Percentiles rank a stretch among this genome's conserved stretches.
Evolutionary conservation across 371 early-diverging fungal species (phyloP).

Genomic region (Lichtheimia corymbifera): DNA sequence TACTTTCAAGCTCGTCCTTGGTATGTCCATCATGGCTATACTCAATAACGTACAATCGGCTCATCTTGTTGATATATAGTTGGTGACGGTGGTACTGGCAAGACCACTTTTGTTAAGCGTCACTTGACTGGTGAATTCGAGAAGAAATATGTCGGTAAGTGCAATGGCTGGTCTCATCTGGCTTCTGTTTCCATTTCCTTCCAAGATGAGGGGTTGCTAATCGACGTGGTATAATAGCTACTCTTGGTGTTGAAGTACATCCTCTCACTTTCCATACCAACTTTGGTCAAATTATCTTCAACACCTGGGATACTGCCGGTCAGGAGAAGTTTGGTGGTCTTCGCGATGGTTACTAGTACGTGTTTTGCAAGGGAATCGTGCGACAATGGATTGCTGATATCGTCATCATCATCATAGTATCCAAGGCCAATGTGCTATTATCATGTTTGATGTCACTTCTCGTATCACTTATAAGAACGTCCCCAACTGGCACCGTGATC

Average conservation of each 20-base stretch:
- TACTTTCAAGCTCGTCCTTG: slow-evolving; percentile 85
- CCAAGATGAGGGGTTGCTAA: not conserved
- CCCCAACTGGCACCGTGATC: slow-evolving; percentile 99
- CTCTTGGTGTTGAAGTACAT: slow-evolving; percentile 99
- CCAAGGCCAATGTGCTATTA: slow-evolving; percentile 99
- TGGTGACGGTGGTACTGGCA: slow-evolving; percentile 99
- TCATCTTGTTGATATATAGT: slow-evolving; percentile 55
- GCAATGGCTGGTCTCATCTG: not conserved
- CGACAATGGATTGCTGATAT: not conserved
- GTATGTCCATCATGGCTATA: slow-evolving; percentile 30
- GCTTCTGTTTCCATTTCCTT: not conserved
- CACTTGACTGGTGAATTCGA: slow-evolving; percentile 99
- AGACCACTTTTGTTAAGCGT: slow-evolving; percentile 99
- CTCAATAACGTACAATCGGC: slow-evolving; percentile 1
- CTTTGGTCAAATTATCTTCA: slow-evolving; percentile 95
- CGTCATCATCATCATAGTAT: slow-evolving; percentile 58
- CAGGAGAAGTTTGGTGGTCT: slow-evolving; percentile 99
- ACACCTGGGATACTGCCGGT: slow-evolving; percentile 99
- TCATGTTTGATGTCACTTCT: slow-evolving; percentile 99
- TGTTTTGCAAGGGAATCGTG: slow-evolving; percentile 7
- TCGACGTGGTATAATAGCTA: slow-evolving; percentile 67
- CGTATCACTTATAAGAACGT: slow-evolving; percentile 99
- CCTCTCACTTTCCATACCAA: slow-evolving; percentile 97
- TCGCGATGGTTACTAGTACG: slow-evolving; percentile 99
- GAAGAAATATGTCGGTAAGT: slow-evolving; percentile 98